A percentile compares a stretch with the other conserved stretches of the same genome.
Conservation (phyloP, 1,139 yeast species). For the Saccharomycopsis hybrid region DNA sequence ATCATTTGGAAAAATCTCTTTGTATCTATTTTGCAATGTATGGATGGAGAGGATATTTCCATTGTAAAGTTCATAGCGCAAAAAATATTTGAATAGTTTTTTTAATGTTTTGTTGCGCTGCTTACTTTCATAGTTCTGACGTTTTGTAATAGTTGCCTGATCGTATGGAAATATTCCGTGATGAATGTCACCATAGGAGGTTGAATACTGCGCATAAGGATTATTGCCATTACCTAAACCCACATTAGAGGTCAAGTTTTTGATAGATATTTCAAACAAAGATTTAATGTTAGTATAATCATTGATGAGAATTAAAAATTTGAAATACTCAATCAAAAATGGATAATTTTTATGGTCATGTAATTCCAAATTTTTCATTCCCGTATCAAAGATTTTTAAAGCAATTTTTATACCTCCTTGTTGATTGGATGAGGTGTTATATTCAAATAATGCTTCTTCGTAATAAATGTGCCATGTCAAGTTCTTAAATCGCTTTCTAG, state of each 20-base stretch:
- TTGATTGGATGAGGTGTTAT: slow-evolving; percentile 42
- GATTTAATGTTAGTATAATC: slow-evolving; percentile 82
- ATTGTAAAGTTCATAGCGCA: slow-evolving; percentile 49
- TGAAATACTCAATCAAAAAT: slow-evolving; percentile 63
- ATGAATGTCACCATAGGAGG: not conserved
- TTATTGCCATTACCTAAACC: not conserved
- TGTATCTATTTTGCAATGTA: slow-evolving; percentile 58
- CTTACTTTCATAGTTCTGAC: not conserved
- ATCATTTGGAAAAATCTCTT: slow-evolving; percentile 30
- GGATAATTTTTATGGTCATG: slow-evolving; percentile 43
- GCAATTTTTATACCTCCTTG: slow-evolving; percentile 59
- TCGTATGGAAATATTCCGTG: not conserved
- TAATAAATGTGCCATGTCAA: slow-evolving; percentile 74
- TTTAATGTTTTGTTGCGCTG: slow-evolving; percentile 28
- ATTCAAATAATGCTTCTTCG: slow-evolving; percentile 80
- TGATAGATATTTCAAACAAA: slow-evolving; percentile 62
- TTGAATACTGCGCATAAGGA: not conserved
- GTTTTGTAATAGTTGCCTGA: not conserved
- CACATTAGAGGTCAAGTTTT: slow-evolving; percentile 27
- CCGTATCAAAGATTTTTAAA: slow-evolving; percentile 71
- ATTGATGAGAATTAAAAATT: slow-evolving; percentile 62
- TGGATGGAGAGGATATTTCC: slow-evolving; percentile 66
- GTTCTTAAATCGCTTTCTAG: slow-evolving; percentile 60
- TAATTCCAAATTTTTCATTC: slow-evolving; percentile 49
- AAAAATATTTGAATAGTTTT: slow-evolving; percentile 41